Evolutionary conservation across 176 grass and related monocot genomes (phyloP).

Genomic region (Paspalum notatum): DNA sequence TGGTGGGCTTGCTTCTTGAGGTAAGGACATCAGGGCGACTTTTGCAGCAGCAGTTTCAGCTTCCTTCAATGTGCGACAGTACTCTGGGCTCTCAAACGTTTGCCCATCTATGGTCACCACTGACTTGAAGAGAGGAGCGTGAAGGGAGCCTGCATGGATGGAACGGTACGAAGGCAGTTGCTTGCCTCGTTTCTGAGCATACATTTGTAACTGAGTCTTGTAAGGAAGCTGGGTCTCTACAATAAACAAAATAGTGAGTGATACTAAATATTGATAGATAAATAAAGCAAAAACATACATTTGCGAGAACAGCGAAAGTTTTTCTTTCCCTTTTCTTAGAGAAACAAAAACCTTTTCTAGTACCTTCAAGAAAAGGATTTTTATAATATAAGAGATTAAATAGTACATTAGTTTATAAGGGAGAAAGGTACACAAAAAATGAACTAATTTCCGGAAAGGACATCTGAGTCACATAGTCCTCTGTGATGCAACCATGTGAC

Average conservation of each 20-base stretch:
- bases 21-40: conserved; percentile 69
- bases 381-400: background rate
- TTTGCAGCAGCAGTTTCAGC: conserved; percentile 75
- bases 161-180: conserved; percentile 49
- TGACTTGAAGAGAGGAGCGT: conserved; percentile 60
- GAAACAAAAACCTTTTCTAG: background rate
- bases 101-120: conserved; percentile 68
- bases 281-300: conserved; percentile 10
- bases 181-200: conserved; percentile 68
- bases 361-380: background rate
- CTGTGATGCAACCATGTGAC: background rate
- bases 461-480: background rate
- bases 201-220: conserved; percentile 73
- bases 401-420: background rate
- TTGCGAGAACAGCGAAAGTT: background rate
- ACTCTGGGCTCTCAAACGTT: conserved; percentile 65
- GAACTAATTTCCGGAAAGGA: background rate
- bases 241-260: conserved; percentile 23
- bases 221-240: conserved; percentile 42
- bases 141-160: conserved; percentile 43
- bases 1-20: conserved; percentile 52
- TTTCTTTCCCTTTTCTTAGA: background rate
- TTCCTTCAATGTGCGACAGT: conserved; percentile 56
- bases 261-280: no score
- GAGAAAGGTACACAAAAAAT: background rate